Evolutionary conservation across 1,284 basidiomycete genomes (phyloP), one percentile per base, ranked within the genome.

Genomic region (Cryptococcus sp.): DNA sequence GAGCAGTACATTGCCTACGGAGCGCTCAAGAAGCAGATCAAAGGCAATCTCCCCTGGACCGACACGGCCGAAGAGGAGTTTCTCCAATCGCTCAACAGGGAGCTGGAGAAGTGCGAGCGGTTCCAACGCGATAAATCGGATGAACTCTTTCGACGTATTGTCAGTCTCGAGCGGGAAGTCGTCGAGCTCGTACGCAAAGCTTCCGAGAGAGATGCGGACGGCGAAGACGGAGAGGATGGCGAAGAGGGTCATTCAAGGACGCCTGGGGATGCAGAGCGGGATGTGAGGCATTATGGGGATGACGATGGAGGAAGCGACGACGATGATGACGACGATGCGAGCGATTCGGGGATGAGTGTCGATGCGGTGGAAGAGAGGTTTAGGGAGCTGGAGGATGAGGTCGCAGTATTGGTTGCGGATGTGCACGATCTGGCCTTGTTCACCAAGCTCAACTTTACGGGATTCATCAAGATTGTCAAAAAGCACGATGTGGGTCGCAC

Each of bases 401-500:
- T 98, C 23, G 93, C 94, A 0, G 87, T 83, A 40, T 82, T 99
- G 48, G 94, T 98, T 23, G 94, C 95, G 2, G 95, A 98, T 65
- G 94, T 98, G 7, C 95, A 99, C 69, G 95, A 99, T 73, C 79
- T 99, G 24, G 93, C 94, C 11, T 76, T 94, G 47, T 94, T 92
- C 72, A 87, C 87, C 5, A 97, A 97, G 74, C 80, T 97, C 57
- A 97, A 97, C 72, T 91, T 89, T 69, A 94, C 95, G 1, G 95
- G 95, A 9, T 99, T 99, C 74, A 87, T 97, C 80, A 99, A 99
- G 77, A 98, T 98, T 57, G 79, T 97, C 57, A 98, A 98, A 86
- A 94, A 93, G 85, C 77, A 78, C 62, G 77, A 78, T 63, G 75
- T 76, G 47, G 81, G 85, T 84, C 10, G n/a, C 21, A 7, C 11